Evolutionary conservation across 345 rosid species (phyloP).

Genomic region (Mercurialis annua): DNA sequence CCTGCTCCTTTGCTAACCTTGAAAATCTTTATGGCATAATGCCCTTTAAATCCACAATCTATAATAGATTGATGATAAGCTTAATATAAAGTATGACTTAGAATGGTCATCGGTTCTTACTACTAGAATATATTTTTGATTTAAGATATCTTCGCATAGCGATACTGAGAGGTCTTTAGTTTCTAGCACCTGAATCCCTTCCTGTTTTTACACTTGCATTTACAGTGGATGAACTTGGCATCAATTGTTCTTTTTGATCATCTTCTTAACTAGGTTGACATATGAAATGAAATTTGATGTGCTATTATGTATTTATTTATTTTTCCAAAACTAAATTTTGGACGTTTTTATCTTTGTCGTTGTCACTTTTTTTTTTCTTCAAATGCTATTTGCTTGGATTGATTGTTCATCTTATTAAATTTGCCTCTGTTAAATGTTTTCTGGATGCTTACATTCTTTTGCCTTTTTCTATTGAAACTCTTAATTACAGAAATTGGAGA

Average conservation of each 20-base stretch:
- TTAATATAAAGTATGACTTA: not conserved
- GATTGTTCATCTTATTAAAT: not conserved
- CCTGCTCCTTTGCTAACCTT: not conserved
- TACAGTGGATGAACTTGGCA: not conserved
- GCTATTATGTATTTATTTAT: not conserved
- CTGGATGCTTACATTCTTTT: constrained; percentile 1
- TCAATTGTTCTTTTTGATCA: not conserved
- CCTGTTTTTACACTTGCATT: not conserved
- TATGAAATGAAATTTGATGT: not conserved
- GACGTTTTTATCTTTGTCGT: not conserved
- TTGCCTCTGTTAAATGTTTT: constrained; percentile 10
- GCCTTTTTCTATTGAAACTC: not conserved
- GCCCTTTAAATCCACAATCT: not conserved
- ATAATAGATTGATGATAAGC: not conserved
- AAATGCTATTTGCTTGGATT: no score
- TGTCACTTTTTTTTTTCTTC: not conserved
- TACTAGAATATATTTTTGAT: not conserved
- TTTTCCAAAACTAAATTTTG: not conserved
- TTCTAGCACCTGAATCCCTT: not conserved
- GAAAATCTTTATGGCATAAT: not conserved
- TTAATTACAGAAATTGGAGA: constrained; percentile 67
- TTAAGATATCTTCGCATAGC: not conserved
- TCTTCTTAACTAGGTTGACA: not conserved
- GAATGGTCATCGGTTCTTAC: not conserved
- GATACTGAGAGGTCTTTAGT: not conserved